Evolutionary conservation across 768 basidiomycete genomes (phyloP), one percentile per base, ranked within the genome.

Genomic region (Guyanaporus albipodus): DNA sequence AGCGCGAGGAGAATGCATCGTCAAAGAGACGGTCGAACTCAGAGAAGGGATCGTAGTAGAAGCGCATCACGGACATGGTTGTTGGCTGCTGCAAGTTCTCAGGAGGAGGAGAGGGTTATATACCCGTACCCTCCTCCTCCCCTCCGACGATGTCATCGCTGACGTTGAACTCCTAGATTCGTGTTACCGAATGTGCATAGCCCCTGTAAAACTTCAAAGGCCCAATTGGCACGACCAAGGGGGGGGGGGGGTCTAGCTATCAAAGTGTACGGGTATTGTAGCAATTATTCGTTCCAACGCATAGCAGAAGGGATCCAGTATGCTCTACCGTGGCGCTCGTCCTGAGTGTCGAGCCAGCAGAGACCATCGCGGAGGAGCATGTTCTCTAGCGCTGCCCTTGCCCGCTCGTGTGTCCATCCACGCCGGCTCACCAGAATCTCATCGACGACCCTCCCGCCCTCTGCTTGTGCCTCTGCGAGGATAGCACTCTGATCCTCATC

Each of bases 281-380:
- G n/a, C n/a, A n/a, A 4, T 29, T 64, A 86, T 43, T 78, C 70
- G 48, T 89, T 86, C 90, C 91, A 96, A 48, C 77, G 77, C 78
- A 95, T 87, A 3, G 85, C 86, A 11, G 88, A 89, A 1, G 87
- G 85, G 10, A 95, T 75, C 92, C 92, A 97, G 62, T 91, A 95
- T 19, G 82, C 79, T 47, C 75, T 73, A 23, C 82, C 80, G 24
- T 69, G 72, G 14, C 61, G 63, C 54, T 82, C 80, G 43, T 87
- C 90, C 66, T 96, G 92, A 21, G 90, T 85, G 59, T 99, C 96
- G 24, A 98, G 61, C 96, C 96, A 99, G 48, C 91, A 94, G 21
- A 95, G 70, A 2, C 94, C 95, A 52, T 98, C 93, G 22, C 86
- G 75, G 51, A 91, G 73, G 12, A 94, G 76, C 83, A 95, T 93